phyloP scores from a whole-genome alignment of 1,284 basidiomycete genomes.

The Ceratobasidium sp. region DNA sequence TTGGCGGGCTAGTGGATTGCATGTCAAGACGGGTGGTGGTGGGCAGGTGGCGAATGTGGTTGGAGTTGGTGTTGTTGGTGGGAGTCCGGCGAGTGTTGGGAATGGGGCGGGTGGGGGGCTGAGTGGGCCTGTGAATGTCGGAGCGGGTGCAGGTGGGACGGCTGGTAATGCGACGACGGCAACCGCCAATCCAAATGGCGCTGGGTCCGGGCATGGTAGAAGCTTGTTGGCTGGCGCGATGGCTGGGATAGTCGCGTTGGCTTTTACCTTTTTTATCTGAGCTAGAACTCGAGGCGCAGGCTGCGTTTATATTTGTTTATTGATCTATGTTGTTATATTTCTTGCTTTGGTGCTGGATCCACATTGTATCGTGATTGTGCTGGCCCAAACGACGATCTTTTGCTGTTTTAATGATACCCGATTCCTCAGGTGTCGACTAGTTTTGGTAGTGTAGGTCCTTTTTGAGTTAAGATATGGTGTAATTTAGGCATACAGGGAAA shows the following conservation, averaged over 20 bases:
- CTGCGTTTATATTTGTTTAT: constrained; percentile 5
- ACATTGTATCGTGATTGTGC: neutral
- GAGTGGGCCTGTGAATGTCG: constrained; percentile 19
- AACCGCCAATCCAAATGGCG: constrained; percentile 17
- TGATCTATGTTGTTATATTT: constrained; percentile 10
- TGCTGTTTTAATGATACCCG: neutral
- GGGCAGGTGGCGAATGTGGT: constrained; percentile 22
- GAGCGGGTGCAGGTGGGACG: neutral
- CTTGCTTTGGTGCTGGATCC: neutral
- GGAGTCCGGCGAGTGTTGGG: constrained; percentile 19
- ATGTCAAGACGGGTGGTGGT: neutral
- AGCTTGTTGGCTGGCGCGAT: neutral
- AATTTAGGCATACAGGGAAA: too few species aligned
- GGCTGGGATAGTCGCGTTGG: neutral
- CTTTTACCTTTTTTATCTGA: neutral
- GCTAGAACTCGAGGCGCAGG: constrained; percentile 3
- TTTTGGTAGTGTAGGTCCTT: too few species aligned
- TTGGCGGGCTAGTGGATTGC: constrained; percentile 61
- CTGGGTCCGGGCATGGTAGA: neutral
- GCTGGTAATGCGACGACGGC: neutral
- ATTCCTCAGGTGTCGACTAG: too few species aligned
- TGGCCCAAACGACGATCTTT: neutral
- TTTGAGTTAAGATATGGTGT: too few species aligned
- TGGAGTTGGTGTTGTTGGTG: neutral
- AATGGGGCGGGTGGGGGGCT: constrained; percentile 18